Conservation (phyloP, 768 basidiomycete genomes). For the Lenzites betulinus region DNA sequence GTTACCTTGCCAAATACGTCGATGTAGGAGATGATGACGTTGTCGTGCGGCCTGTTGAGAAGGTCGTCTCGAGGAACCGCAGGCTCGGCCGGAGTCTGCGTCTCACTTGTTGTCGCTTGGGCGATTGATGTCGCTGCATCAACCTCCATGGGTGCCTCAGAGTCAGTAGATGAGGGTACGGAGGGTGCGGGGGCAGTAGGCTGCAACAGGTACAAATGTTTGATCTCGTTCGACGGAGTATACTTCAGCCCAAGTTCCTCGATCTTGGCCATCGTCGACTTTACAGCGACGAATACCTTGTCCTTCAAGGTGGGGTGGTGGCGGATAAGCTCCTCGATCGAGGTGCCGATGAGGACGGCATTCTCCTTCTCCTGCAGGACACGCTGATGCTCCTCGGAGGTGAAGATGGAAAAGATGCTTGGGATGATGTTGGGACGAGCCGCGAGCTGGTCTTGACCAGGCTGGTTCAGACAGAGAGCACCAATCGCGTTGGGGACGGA, state of each 20-base stretch:
- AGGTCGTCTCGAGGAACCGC: conserved; percentile 36
- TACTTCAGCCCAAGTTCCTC: conserved; percentile 72
- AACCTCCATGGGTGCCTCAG: conserved; percentile 28
- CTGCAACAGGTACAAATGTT: conserved; percentile 58
- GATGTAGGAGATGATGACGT: conserved; percentile 73
- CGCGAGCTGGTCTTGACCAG: conserved; percentile 79
- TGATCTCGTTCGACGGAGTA: conserved; percentile 54
- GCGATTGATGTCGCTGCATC: conserved; percentile 22
- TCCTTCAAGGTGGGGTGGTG: conserved; percentile 90
- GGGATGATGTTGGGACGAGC: conserved; percentile 82
- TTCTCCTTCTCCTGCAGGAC: conserved; percentile 92
- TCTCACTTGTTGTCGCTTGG: background rate
- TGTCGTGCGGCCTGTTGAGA: conserved; percentile 63
- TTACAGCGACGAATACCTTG: conserved; percentile 76
- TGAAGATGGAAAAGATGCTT: conserved; percentile 83
- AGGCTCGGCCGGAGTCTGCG: conserved; percentile 23
- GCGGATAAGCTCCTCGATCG: conserved; percentile 92
- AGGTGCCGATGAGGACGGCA: conserved; percentile 82
- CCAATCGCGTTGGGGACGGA: conserved; percentile 95
- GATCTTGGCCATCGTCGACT: conserved; percentile 67
- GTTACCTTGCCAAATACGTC: conserved; percentile 79
- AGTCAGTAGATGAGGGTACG: background rate
- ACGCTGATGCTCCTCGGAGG: conserved; percentile 80
- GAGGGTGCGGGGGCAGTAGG: conserved; percentile 8
- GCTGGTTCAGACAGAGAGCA: conserved; percentile 91